Conservation (phyloP, 352 stramenopile genomes). For the Phytophthora aleatoria region DNA sequence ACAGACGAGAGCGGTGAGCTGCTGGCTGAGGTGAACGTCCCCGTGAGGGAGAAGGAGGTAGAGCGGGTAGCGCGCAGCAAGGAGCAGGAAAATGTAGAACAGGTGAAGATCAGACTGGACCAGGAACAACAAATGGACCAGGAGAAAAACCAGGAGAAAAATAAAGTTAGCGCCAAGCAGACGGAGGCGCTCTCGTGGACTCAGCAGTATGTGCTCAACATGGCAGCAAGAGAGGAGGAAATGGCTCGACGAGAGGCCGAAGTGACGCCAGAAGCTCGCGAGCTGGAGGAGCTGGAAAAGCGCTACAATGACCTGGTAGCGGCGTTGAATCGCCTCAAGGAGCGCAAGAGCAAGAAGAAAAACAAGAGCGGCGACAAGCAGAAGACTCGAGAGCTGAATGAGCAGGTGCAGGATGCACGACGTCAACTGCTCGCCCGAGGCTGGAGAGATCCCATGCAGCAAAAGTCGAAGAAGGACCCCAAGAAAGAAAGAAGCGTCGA, state of each 20-base stretch:
- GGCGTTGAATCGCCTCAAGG: conserved; percentile 43
- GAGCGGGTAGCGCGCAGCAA: not conserved
- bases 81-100: conserved; percentile 8
- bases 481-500: conserved; percentile 35
- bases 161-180: conserved; percentile 11
- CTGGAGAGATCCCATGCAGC: conserved; percentile 44
- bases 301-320: conserved; percentile 48
- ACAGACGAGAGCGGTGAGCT: conserved; percentile 32
- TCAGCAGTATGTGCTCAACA: conserved; percentile 70
- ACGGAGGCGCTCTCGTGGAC: conserved; percentile 70
- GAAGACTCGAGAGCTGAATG: conserved; percentile 42
- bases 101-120: not conserved
- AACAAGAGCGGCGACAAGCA: conserved; percentile 47
- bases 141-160: conserved; percentile 24
- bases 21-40: conserved; percentile 38
- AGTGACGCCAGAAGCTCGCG: conserved; percentile 42
- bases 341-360: conserved; percentile 70
- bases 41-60: conserved; percentile 8
- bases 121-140: conserved; percentile 7
- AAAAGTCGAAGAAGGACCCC: conserved; percentile 51
- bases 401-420: conserved; percentile 46
- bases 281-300: conserved; percentile 53
- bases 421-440: conserved; percentile 53
- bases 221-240: conserved; percentile 55
- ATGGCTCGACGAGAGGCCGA: conserved; percentile 38